Conservation (phyloP, 306 rosid species). For the Fragaria nilgerrensis region DNA sequence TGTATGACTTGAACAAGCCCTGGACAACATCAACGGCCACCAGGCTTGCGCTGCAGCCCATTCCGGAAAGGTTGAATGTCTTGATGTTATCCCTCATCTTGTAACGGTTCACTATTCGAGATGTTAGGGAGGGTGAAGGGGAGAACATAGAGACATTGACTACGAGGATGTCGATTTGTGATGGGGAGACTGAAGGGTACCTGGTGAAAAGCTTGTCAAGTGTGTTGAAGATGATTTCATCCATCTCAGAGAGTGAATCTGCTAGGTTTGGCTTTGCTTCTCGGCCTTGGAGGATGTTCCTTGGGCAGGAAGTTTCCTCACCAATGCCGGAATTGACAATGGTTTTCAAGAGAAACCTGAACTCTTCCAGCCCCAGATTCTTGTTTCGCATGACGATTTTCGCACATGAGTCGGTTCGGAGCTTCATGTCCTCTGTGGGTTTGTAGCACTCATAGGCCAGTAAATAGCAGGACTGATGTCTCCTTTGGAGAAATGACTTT, state of each 20-base stretch:
- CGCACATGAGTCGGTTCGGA: constrained; percentile 40
- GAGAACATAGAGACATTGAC: constrained; percentile 85
- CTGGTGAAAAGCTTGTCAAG: constrained; percentile 58
- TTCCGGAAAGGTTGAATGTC: constrained; percentile 71
- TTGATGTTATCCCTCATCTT: constrained; percentile 68
- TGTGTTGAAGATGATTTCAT: constrained; percentile 61
- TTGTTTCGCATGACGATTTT: constrained; percentile 52
- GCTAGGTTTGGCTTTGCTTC: constrained; percentile 35
- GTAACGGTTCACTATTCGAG: constrained; percentile 71
- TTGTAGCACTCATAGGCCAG: constrained; percentile 73
- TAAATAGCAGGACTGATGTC: constrained; percentile 60
- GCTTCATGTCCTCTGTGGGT: constrained; percentile 52
- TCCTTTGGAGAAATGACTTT: constrained; percentile 38
- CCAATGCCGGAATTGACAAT: constrained; percentile 75
- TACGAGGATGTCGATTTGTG: constrained; percentile 59
- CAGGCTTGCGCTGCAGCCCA: constrained; percentile 88
- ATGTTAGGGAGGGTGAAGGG: constrained; percentile 64
- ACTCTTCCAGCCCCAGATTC: constrained; percentile 63
- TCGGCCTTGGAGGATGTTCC: constrained; percentile 50
- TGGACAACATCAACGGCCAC: constrained; percentile 70
- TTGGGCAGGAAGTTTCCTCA: constrained; percentile 70
- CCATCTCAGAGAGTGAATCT: constrained; percentile 58
- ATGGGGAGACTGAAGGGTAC: constrained; percentile 45
- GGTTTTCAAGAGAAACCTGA: constrained; percentile 58
- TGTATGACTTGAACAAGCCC: constrained; percentile 49